phyloP scores from a whole-genome alignment of 169 alveolate genomes.

The Plasmodium relictum region DNA sequence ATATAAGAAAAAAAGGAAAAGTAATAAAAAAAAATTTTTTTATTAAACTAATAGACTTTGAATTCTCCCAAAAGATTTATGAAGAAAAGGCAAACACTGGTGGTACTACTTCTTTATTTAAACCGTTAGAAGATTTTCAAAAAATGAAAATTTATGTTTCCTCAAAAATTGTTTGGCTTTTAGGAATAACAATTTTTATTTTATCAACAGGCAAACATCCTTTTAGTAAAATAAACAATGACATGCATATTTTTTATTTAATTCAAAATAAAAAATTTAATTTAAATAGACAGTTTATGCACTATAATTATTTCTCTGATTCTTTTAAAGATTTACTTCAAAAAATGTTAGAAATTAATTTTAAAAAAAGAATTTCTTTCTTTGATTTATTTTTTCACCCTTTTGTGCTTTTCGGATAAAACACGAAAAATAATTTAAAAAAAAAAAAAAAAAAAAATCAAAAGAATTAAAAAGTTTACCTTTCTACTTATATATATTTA shows the following conservation, averaged over 20 bases:
- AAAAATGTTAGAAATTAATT: slow-evolving; percentile 40
- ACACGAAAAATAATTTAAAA: not conserved
- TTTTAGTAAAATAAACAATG: slow-evolving; percentile 41
- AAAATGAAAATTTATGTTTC: slow-evolving; percentile 31
- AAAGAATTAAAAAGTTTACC: not conserved
- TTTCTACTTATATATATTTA: too few species aligned
- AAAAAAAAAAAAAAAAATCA: slow-evolving; percentile 9
- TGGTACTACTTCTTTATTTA: slow-evolving; percentile 66
- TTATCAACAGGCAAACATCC: slow-evolving; percentile 64
- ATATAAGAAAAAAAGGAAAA: slow-evolving; percentile 20
- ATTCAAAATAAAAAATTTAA: slow-evolving; percentile 22
- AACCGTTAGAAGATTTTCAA: slow-evolving; percentile 58
- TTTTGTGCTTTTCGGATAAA: slow-evolving; percentile 37
- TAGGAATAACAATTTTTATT: slow-evolving; percentile 56
- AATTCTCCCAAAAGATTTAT: slow-evolving; percentile 28
- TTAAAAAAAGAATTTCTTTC: slow-evolving; percentile 15
- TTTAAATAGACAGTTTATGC: not conserved
- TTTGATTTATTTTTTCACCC: slow-evolving; percentile 28
- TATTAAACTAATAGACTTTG: slow-evolving; percentile 59
- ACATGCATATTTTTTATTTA: slow-evolving; percentile 43
- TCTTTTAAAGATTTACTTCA: slow-evolving; percentile 44
- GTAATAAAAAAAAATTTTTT: slow-evolving; percentile 20
- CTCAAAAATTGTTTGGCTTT: slow-evolving; percentile 49
- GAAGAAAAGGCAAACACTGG: slow-evolving; percentile 41
- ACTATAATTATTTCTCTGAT: slow-evolving; percentile 32